phyloP scores from a whole-genome alignment of 1,284 basidiomycete genomes.

The Microbotryomycetes sp. region DNA sequence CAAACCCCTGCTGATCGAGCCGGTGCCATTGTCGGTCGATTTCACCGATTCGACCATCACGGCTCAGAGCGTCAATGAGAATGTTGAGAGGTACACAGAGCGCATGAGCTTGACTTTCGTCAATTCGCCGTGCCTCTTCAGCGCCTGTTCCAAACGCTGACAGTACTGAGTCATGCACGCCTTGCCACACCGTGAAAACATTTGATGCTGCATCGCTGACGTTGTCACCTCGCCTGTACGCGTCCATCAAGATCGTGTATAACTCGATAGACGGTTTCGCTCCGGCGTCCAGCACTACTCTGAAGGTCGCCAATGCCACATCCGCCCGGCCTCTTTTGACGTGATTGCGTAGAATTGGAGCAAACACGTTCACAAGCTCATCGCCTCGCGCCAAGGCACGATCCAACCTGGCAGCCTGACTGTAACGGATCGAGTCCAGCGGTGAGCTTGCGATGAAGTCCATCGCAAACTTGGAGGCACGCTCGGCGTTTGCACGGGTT shows the following conservation, averaged over 20 bases:
- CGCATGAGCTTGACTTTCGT: slow-evolving; percentile 47
- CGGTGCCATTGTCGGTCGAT: slow-evolving; percentile 64
- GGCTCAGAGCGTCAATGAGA: slow-evolving; percentile 68
- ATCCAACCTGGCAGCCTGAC: slow-evolving; percentile 41
- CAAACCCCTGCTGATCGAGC: slow-evolving; percentile 62
- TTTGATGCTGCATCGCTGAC: slow-evolving; percentile 13
- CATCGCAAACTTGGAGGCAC: slow-evolving; percentile 22
- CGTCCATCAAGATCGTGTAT: slow-evolving; percentile 65
- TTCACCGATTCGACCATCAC: slow-evolving; percentile 53
- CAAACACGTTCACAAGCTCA: slow-evolving; percentile 48
- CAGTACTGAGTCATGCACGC: slow-evolving; percentile 27
- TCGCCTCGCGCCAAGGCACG: slow-evolving; percentile 27
- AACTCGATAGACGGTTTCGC: slow-evolving; percentile 56
- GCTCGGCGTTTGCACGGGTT: slow-evolving; percentile 35
- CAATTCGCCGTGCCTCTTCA: slow-evolving; percentile 5
- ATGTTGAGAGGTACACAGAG: slow-evolving; percentile 77
- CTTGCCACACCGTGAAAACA: slow-evolving; percentile 23
- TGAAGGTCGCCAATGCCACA: slow-evolving; percentile 56
- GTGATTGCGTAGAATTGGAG: slow-evolving; percentile 59
- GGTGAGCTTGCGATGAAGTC: slow-evolving; percentile 9
- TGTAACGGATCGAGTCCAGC: neutral
- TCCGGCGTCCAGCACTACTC: slow-evolving; percentile 53
- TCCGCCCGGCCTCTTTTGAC: slow-evolving; percentile 49
- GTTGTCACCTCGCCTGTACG: slow-evolving; percentile 46
- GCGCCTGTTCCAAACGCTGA: neutral